Conservation (phyloP, 495 filamentous ascomycete species). For the Baudoinia panamericana region DNA sequence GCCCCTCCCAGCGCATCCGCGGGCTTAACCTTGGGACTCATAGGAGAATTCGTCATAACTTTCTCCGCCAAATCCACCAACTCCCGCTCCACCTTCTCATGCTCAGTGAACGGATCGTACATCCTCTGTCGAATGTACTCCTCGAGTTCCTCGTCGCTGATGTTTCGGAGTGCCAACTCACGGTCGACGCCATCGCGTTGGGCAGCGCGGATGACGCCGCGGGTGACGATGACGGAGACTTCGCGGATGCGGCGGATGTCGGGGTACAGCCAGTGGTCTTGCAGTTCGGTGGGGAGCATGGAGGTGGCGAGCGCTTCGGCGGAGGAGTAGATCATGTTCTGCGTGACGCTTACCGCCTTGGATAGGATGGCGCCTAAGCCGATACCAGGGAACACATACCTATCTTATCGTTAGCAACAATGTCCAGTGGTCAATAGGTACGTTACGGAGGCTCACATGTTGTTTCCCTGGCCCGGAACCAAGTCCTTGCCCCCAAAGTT, state of each 20-base stretch:
- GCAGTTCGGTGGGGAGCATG: conserved; percentile 66
- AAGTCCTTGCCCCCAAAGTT: conserved; percentile 53
- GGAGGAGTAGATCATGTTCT: conserved; percentile 91
- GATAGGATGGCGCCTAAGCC: conserved; percentile 87
- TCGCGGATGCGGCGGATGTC: conserved; percentile 82
- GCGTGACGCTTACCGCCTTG: conserved; percentile 77
- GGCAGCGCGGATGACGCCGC: conserved; percentile 85
- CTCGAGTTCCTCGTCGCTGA: conserved; percentile 63
- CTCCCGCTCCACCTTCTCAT: conserved; percentile 25
- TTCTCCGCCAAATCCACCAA: conserved; percentile 16
- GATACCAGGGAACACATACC: conserved; percentile 96
- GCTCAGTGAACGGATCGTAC: conserved; percentile 55
- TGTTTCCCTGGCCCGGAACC: conserved; percentile 71
- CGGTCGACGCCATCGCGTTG: conserved; percentile 73
- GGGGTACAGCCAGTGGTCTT: conserved; percentile 81
- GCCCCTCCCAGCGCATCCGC: too few species aligned
- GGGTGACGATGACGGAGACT: conserved; percentile 73
- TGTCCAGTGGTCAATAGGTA: neutral
- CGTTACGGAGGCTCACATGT: conserved; percentile 15
- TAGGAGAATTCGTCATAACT: conserved; percentile 1
- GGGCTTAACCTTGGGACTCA: too few species aligned
- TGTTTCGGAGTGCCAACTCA: conserved; percentile 52
- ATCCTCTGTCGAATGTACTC: conserved; percentile 67
- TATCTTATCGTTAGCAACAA: too few species aligned
- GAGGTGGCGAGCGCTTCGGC: conserved; percentile 67